Conservation (phyloP, 1,284 basidiomycete genomes). For the Leccinum fallax region DNA sequence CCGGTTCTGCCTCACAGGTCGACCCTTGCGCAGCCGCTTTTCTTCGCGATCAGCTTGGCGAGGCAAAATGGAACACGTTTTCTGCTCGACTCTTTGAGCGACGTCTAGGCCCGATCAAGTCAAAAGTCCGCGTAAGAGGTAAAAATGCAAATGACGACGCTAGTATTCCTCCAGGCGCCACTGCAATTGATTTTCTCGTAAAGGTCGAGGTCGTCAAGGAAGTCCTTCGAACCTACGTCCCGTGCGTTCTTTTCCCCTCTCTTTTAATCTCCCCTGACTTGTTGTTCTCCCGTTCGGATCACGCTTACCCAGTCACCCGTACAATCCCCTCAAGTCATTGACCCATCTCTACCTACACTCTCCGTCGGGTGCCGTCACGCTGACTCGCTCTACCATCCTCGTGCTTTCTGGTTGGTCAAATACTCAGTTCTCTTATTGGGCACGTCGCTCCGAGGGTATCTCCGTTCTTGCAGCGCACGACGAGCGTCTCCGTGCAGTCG, state of each 20-base stretch:
- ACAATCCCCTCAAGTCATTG: constrained; percentile 52
- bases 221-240: constrained; percentile 48
- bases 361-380: constrained; percentile 46
- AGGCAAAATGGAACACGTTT: constrained; percentile 48
- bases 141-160: constrained; percentile 34
- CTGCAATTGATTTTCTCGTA: constrained; percentile 53
- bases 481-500: constrained; percentile 42
- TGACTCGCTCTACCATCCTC: constrained; percentile 50
- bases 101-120: constrained; percentile 42
- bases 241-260: constrained; percentile 38
- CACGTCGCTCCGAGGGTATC: constrained; percentile 49
- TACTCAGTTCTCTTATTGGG: constrained; percentile 55
- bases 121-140: constrained; percentile 35
- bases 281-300: constrained; percentile 10
- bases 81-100: constrained; percentile 50
- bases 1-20: constrained; percentile 30
- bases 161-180: constrained; percentile 38
- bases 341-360: constrained; percentile 42
- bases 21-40: constrained; percentile 50
- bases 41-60: constrained; percentile 46
- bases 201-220: constrained; percentile 55
- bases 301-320: constrained; percentile 46
- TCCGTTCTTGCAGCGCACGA: constrained; percentile 47
- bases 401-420: constrained; percentile 53
- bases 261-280: constrained; percentile 5